A percentile compares a stretch with the other conserved stretches of the same genome.
Conservation (phyloP, 2,329 filamentous ascomycete genomes). For the Blumeria hordei region DNA sequence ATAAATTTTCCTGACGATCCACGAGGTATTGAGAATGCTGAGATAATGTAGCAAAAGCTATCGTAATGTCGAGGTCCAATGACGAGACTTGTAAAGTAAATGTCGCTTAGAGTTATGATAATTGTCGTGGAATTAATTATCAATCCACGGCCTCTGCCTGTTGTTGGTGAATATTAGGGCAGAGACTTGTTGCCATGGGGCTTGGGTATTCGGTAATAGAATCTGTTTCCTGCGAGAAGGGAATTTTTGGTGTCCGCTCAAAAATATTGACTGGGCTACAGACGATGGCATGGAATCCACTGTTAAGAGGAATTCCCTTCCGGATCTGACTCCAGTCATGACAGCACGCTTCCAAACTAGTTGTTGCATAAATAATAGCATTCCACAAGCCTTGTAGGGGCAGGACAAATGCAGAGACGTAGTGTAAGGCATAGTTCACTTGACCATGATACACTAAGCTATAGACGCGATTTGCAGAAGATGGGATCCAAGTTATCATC, state of each 20-base stretch:
- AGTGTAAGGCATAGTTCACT: conserved; percentile 34
- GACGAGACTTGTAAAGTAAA: no score
- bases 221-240: conserved; percentile 1
- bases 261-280: background rate
- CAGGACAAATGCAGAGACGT: conserved; percentile 48
- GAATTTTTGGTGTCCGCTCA: background rate
- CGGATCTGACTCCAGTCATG: conserved; percentile 13
- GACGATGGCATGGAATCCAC: background rate
- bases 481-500: conserved; percentile 53
- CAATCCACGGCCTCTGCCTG: no score
- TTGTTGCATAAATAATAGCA: conserved; percentile 48
- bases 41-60: no score
- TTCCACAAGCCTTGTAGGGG: conserved; percentile 77
- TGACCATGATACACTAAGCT: conserved; percentile 32
- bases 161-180: no score
- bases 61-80: no score
- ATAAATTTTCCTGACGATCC: no score
- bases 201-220: conserved; percentile 1
- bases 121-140: no score
- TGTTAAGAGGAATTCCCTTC: background rate
- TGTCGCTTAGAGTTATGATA: no score
- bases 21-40: no score
- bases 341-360: conserved; percentile 37
- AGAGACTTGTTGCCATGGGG: background rate
- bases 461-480: conserved; percentile 54